Percentiles rank a stretch among this genome's conserved stretches.
phyloP scores from a whole-genome alignment of 495 filamentous ascomycete genomes.

The Penicillium lividum region DNA sequence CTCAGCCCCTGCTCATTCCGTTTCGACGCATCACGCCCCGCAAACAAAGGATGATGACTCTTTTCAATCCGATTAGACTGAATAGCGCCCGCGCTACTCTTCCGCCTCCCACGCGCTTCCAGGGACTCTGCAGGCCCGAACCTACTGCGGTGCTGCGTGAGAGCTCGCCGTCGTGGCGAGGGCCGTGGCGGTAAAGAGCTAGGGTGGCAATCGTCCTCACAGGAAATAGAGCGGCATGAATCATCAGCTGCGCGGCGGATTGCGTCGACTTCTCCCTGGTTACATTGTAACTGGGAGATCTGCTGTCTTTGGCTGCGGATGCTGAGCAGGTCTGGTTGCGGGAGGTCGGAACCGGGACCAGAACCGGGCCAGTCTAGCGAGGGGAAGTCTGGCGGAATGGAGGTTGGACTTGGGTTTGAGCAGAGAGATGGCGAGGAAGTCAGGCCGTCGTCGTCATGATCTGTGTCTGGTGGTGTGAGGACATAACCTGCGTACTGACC shows the following conservation, averaged over 20 bases:
- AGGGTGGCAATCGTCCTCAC: slow-evolving; percentile 45
- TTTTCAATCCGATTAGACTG: slow-evolving; percentile 44
- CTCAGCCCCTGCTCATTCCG: slow-evolving; percentile 44
- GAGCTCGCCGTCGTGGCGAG: slow-evolving; percentile 33
- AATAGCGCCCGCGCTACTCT: slow-evolving; percentile 30
- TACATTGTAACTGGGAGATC: slow-evolving; percentile 46
- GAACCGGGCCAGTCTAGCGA: slow-evolving; percentile 14
- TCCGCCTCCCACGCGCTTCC: slow-evolving; percentile 28
- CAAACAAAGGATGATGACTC: slow-evolving; percentile 28
- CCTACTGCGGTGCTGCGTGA: slow-evolving; percentile 30
- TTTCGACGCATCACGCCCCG: slow-evolving; percentile 34
- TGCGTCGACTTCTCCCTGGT: slow-evolving; percentile 36
- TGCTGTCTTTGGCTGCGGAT: slow-evolving; percentile 46
- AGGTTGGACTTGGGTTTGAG: slow-evolving; percentile 40
- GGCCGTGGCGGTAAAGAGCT: slow-evolving; percentile 43
- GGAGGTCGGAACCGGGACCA: background rate
- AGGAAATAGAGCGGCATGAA: slow-evolving; percentile 11
- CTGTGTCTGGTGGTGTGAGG: slow-evolving; percentile 47
- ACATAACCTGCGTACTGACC: slow-evolving; percentile 34
- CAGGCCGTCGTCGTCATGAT: slow-evolving; percentile 42
- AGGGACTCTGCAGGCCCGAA: slow-evolving; percentile 24
- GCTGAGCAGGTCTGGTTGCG: slow-evolving; percentile 16
- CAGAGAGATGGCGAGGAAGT: slow-evolving; percentile 32
- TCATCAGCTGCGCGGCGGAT: slow-evolving; percentile 36
- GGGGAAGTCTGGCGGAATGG: slow-evolving; percentile 28